phyloP scores from a whole-genome alignment of 805 yeast species.

The Candida xyloterini region DNA sequence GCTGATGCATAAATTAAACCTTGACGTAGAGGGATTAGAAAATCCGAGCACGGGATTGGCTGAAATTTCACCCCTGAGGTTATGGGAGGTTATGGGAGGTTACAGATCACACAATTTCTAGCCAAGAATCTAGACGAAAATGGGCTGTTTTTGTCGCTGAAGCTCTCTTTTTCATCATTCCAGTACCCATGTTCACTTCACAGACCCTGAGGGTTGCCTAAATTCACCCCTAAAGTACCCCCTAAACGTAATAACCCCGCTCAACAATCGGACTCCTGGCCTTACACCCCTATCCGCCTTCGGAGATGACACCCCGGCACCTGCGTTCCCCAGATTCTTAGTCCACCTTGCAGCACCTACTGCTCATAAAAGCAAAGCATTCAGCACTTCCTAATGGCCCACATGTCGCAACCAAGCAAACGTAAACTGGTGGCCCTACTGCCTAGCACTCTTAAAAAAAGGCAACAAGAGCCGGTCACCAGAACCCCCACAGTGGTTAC shows the following conservation, averaged over 20 bases:
- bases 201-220: background rate
- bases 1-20: background rate
- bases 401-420: constrained; percentile 15
- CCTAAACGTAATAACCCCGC: background rate
- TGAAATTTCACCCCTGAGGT: constrained; percentile 2
- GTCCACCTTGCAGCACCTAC: constrained; percentile 3
- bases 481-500: constrained; percentile 23
- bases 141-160: too few relatives aligned
- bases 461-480: constrained; percentile 6
- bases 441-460: constrained; percentile 23
- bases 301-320: constrained; percentile 12
- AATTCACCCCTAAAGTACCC: background rate
- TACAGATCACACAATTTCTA: too few relatives aligned
- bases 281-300: constrained; percentile 9
- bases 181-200: too few relatives aligned
- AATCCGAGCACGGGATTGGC: constrained; percentile 20
- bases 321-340: constrained; percentile 11
- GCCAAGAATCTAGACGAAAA: too few relatives aligned
- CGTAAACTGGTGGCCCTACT: constrained; percentile 29
- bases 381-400: background rate
- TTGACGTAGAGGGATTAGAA: constrained; percentile 6
- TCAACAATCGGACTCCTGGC: background rate
- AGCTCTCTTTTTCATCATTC: too few relatives aligned
- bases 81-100: background rate
- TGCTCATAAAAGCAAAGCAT: constrained; percentile 4